These are phyloP conservation scores for Penicillium sp. DNA, from an alignment of 2,329 filamentous ascomycete species.

Conservation along the genomic window DNA sequence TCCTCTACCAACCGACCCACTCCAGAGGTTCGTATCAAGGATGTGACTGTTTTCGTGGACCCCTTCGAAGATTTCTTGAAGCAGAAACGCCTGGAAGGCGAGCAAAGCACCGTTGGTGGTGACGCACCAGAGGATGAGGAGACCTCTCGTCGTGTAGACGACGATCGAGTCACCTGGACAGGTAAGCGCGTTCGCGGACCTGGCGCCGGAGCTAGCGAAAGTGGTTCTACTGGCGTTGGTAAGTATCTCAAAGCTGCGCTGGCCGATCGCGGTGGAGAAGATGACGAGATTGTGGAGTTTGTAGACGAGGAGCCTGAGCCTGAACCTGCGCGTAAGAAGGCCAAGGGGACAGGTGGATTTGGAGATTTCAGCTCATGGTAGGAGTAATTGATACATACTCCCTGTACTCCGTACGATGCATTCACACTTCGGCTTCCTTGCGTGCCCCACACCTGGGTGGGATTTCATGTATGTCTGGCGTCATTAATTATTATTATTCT, in stretches of 20 bases:
- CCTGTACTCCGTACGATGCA: not conserved
- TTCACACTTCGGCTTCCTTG: slow-evolving; percentile 58
- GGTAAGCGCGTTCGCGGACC: slow-evolving; percentile 81
- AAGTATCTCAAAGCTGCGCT: slow-evolving; percentile 77
- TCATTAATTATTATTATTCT: not conserved
- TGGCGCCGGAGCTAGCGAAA: slow-evolving; percentile 58
- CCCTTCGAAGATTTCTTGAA: slow-evolving; percentile 93
- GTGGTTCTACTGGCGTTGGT: slow-evolving; percentile 62
- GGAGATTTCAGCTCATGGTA: slow-evolving; percentile 95
- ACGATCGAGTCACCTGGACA: slow-evolving; percentile 93
- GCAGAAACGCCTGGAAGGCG: slow-evolving; percentile 69
- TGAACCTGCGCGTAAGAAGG: slow-evolving; percentile 80
- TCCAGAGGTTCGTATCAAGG: slow-evolving; percentile 77
- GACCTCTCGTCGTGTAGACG: slow-evolving; percentile 60
- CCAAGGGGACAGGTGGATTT: slow-evolving; percentile 73
- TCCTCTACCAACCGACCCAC: slow-evolving; percentile 73
- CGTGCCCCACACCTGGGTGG: slow-evolving; percentile 46
- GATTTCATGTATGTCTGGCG: not conserved
- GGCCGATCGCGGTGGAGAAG: slow-evolving; percentile 42
- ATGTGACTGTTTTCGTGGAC: slow-evolving; percentile 86
- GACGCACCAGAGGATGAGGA: slow-evolving; percentile 32
- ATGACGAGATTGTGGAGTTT: slow-evolving; percentile 65
- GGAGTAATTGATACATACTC: slow-evolving; percentile 18
- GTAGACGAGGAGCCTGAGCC: slow-evolving; percentile 65
- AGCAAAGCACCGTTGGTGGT: slow-evolving; percentile 47